These are phyloP conservation scores for Blastomyces gilchristii DNA, from an alignment of 2,329 filamentous ascomycete species.

Conservation along the genomic window DNA sequence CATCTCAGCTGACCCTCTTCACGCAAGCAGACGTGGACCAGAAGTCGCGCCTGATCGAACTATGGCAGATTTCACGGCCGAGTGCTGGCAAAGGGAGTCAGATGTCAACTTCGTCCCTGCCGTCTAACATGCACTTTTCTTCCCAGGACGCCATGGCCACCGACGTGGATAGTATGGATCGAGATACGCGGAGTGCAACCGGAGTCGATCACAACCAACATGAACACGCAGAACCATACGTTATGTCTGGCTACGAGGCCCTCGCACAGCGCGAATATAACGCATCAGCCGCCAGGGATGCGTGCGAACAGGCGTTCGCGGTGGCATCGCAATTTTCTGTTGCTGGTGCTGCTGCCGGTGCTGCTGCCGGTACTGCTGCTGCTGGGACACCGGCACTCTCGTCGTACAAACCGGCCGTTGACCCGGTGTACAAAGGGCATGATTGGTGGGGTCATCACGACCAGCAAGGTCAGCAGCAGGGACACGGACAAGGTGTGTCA, in stretches of 20 bases:
- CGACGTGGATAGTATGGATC: constrained; percentile 18
- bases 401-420: constrained; percentile 29
- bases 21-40: constrained; percentile 62
- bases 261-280: constrained; percentile 56
- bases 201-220: constrained; percentile 30
- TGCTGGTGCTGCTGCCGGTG: too few relatives aligned
- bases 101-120: not conserved
- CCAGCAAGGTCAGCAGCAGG: not conserved
- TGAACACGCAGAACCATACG: constrained; percentile 67
- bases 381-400: constrained; percentile 18
- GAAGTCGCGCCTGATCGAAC: constrained; percentile 63
- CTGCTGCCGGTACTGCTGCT: constrained; percentile 16
- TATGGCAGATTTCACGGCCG: constrained; percentile 75
- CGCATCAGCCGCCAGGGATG: constrained; percentile 13
- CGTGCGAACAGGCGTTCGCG: not conserved
- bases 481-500: constrained; percentile 15
- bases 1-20: constrained; percentile 70
- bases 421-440: constrained; percentile 33
- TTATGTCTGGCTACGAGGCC: constrained; percentile 68
- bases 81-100: constrained; percentile 42
- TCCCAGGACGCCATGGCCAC: constrained; percentile 25
- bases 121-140: not conserved
- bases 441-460: constrained; percentile 29
- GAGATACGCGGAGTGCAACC: constrained; percentile 13
- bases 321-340: constrained; percentile 8